A percentile compares a stretch with the other conserved stretches of the same genome.
These are phyloP conservation scores for Scenedesmus sp. DNA, from an alignment of 163 green algal genomes.

Conservation along the genomic window DNA sequence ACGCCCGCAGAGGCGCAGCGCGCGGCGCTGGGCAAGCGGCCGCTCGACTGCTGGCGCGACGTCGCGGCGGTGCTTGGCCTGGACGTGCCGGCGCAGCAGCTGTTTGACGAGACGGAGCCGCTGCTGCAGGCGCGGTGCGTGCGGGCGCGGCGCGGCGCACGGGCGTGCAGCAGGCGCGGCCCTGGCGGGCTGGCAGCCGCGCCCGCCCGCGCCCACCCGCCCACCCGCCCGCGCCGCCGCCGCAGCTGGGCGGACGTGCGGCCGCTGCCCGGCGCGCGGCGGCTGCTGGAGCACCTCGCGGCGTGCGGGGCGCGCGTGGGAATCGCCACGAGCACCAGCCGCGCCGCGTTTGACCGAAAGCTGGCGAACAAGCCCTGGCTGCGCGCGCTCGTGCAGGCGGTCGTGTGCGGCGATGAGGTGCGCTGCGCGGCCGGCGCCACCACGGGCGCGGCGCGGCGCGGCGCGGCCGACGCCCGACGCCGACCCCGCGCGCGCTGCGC, in stretches of 20 bases:
- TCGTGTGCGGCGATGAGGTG: slow-evolving; percentile 73
- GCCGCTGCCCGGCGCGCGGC: slow-evolving; percentile 81
- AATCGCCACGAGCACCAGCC: slow-evolving; percentile 82
- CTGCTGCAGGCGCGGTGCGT: slow-evolving; percentile 61
- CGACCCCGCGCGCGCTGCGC: no score
- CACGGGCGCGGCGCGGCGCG: not conserved
- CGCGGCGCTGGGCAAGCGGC: slow-evolving; percentile 64
- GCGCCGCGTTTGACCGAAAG: slow-evolving; percentile 78
- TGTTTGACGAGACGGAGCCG: slow-evolving; percentile 74
- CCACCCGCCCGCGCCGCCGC: slow-evolving; percentile 25
- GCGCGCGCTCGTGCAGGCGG: slow-evolving; percentile 54
- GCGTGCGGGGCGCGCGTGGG: slow-evolving; percentile 65
- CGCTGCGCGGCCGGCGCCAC: not conserved
- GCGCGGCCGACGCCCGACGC: no score
- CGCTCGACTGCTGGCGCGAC: slow-evolving; percentile 75
- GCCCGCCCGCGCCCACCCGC: not conserved
- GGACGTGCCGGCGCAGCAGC: slow-evolving; percentile 56
- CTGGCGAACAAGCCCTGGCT: slow-evolving; percentile 63
- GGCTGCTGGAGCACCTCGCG: slow-evolving; percentile 82
- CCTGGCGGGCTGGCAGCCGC: not conserved
- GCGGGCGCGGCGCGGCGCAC: not conserved
- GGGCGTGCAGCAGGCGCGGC: not conserved
- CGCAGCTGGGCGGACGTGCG: slow-evolving; percentile 77
- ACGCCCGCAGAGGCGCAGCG: slow-evolving; percentile 36
- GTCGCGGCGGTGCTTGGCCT: slow-evolving; percentile 59